These are phyloP conservation scores for Solanum ossicruentum DNA, from an alignment of 257 asterid genomes.

Conservation along the genomic window DNA sequence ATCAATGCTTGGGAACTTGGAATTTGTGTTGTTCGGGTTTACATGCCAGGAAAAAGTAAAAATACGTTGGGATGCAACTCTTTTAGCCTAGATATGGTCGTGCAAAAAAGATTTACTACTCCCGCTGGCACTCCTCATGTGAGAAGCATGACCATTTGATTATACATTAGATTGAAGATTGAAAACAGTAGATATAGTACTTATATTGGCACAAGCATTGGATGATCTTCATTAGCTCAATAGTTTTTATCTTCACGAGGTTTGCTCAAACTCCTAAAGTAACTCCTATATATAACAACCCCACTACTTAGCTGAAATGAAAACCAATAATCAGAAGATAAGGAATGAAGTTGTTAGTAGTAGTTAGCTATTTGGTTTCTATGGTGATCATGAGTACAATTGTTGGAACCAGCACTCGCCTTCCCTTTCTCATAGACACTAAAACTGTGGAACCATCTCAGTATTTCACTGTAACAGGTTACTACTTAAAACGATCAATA, in stretches of 20 bases:
- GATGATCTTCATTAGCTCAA: background rate
- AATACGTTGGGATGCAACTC: background rate
- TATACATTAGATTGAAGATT: background rate
- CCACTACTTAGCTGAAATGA: background rate
- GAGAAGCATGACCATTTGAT: background rate
- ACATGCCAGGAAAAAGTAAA: background rate
- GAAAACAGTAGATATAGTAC: background rate
- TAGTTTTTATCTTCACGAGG: background rate
- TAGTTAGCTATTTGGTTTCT: background rate
- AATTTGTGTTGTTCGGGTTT: background rate
- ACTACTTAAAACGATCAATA: background rate
- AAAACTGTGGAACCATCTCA: slow-evolving; percentile 5
- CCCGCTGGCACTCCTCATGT: background rate
- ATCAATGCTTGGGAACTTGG: background rate
- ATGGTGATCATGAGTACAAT: background rate
- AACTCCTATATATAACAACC: background rate
- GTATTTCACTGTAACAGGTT: slow-evolving; percentile 23
- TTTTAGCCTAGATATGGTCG: background rate
- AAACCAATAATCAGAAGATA: background rate
- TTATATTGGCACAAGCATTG: background rate
- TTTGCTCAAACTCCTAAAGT: background rate
- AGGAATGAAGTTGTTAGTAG: slow-evolving; percentile 5
- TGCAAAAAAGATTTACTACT: background rate
- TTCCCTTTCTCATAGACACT: background rate
- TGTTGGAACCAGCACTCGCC: slow-evolving; percentile 4